Base-by-base conservation (phyloP, 2,329 filamentous ascomycete species). In the Penicillium sp. region DNA sequence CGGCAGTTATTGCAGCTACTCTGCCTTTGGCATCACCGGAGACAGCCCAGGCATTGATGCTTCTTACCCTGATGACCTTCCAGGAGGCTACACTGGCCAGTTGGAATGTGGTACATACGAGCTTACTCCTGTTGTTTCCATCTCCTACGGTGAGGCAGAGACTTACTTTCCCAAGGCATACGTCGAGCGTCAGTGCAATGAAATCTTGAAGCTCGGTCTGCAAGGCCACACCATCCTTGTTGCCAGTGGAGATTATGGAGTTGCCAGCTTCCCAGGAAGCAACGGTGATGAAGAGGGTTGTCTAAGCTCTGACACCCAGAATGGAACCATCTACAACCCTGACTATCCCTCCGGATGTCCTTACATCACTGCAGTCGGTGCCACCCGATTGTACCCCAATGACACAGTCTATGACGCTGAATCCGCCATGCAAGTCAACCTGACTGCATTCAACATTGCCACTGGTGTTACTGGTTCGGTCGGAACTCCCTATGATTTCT, bases 111-210 rank as follows among this genome's bases (percentile, higher is more conserved):
- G 53, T 9, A 56, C 53, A 3, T 56, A 56, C 45, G 47, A 77
- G 61, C 79, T 81, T 2, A 81, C 82, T 9, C 81, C 83, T 59
- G 81, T 84, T 11, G 76, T 83, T 58, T 78, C 76, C 43, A 81
- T 85, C 61, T 81, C 78, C 3, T 83, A 84, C 65, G 81, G 81
- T 47, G 78, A 78, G 45, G 74, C 79, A 45, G 82, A 86, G 67
- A 68, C 70, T 6, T 78, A 79, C 21, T 72, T 84, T 18, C 81
- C 83, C 0, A 69, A 76, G 7, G 71, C 69, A 59, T 86, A 86
- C 67, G 79, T 82, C 62, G 71, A 79, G 60, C 68, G 74, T 3
- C 74, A 77, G 57, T 76, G 74, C 61, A 70, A 71, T 43, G 72
- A 76, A 28, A 78, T 80, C 62, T 70, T 83, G 64, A 83, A 83